Evolutionary conservation across 2,329 filamentous ascomycete genomes (phyloP), one percentile per base, ranked within the genome.

Genomic region (Hymenotorrendiella dingleyae): DNA sequence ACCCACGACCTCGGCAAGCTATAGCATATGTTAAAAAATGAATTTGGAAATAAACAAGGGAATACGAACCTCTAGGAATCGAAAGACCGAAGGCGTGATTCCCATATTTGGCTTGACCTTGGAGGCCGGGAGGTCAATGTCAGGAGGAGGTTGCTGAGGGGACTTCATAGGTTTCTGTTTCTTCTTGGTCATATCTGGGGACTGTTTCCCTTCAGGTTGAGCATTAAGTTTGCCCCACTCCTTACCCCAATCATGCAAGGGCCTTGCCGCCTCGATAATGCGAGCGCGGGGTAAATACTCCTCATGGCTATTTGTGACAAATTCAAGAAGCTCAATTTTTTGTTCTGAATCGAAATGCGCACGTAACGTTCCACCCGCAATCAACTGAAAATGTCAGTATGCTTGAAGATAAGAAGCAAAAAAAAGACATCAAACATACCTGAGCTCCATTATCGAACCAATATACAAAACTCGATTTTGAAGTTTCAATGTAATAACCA

Each of bases 381-480:
- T 80, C 28, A 94, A 71, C 82, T 91, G 50, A 28, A 17, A 19
- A 33, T 20, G 54, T 68, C 43, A 69, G 59, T 35, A 48, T 19
- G 5, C 9, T 5, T 24, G 24, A 17, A 17, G 36, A 20, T 48
- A 16, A 10, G 17, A 27, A 21, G 7, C 21, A 40, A 12, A 16
- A 11, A 17, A 10, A 5, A 14, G 23, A 12, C 6, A 10, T 10
- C 26, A n/a, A 35, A 71, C 78, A 65, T 72, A 91, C 86, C 61
- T 93, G 88, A 47, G 84, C 85, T 40, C 83, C 84, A 49, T 84
- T 87, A 39, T 85, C 79, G 58, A 91, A 96, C 78, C 86, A 94
- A 61, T 95, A 94, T 4, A 93, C 83, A 44, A 97, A 78, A 57
- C 80, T 93, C 20, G 88, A 81, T 56, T 80, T 85, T 19, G 70